Evolutionary conservation across 176 grass and related monocot genomes (phyloP), one percentile per base, ranked within the genome.

Genomic region (Oryza meridionalis): DNA sequence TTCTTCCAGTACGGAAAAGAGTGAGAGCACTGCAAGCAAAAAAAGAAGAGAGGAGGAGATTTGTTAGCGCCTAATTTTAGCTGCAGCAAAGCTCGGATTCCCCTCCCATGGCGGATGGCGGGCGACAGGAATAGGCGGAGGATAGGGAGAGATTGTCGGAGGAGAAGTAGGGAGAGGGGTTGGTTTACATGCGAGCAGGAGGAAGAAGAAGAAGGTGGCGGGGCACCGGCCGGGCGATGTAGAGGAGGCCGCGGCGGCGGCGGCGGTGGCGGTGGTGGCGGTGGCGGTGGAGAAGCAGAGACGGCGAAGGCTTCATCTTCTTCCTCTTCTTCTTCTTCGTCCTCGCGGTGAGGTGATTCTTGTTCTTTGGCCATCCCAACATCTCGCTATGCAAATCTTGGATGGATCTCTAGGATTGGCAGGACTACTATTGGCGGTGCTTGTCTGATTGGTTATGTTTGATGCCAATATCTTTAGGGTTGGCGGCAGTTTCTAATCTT

Each of bases 281-380:
- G 26, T 1, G 79, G n/a, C 14, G 25, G 31, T 17, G 79, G n/a
- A 14, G 66, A 14, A 37, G 47, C 17, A 24, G 37, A 38, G 22
- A 16, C 14, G 42, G 38, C 11, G 64, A 72, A 6, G 15, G 3
- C 46, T 15, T 13, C 46, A 0, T 49, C 9, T 69, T 16, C 4
- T 2, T 75, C 35, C 11, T 61, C 58, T 61, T 61, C 55, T 59
- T 19, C 58, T 9, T 2, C 77, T 16, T 61, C 71, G 22, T 26
- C 51, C 70, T 74, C 70, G 15, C 77, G 29, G 29, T 72, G 58
- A 90, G 83, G 88, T 80, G 33, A 67, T 50, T 65, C 67, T 62
- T 65, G 38, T 49, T 65, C 42, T 33, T 33, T 21, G 43, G 3
- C 0, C 32, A 43, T 27, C 25, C n/a, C 12, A 4, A 55, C 3